Evolutionary conservation across 805 yeast species (phyloP).

Genomic region (Candida vartiovaarae): DNA sequence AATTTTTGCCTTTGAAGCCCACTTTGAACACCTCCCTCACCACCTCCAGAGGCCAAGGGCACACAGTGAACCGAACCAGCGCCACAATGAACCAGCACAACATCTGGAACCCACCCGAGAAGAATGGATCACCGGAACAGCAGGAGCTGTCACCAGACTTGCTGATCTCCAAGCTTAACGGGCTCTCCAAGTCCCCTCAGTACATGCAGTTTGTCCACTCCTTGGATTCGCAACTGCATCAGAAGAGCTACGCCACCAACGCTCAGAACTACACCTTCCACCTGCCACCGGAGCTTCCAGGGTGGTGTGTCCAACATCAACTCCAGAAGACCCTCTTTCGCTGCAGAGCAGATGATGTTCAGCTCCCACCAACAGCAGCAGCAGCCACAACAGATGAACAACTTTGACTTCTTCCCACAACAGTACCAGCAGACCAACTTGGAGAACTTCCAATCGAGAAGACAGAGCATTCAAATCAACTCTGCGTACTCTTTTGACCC

Average conservation of each 20-base stretch:
- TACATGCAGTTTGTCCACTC: constrained; percentile 3
- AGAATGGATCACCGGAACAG: constrained; percentile 1
- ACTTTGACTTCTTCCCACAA: neutral
- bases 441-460: constrained; percentile 19
- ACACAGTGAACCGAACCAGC: too few relatives aligned
- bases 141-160: constrained; percentile 17
- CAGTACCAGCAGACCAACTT: constrained; percentile 4
- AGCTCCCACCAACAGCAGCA: constrained; percentile 22
- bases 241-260: neutral
- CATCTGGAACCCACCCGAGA: constrained; percentile 13
- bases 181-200: constrained; percentile 14
- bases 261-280: constrained; percentile 9
- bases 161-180: constrained; percentile 18
- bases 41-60: too few relatives aligned
- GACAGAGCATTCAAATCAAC: constrained; percentile 18
- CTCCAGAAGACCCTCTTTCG: constrained; percentile 67
- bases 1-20: too few relatives aligned
- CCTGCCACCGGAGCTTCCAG: constrained; percentile 54
- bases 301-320: constrained; percentile 58
- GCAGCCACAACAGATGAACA: neutral
- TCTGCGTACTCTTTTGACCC: constrained; percentile 4
- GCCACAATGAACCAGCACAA: constrained; percentile 9
- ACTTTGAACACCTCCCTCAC: too few relatives aligned
- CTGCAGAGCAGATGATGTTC: constrained; percentile 39
- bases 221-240: neutral